Conservation (phyloP, 148 eudicot species). For the Linanthus parryae region DNA sequence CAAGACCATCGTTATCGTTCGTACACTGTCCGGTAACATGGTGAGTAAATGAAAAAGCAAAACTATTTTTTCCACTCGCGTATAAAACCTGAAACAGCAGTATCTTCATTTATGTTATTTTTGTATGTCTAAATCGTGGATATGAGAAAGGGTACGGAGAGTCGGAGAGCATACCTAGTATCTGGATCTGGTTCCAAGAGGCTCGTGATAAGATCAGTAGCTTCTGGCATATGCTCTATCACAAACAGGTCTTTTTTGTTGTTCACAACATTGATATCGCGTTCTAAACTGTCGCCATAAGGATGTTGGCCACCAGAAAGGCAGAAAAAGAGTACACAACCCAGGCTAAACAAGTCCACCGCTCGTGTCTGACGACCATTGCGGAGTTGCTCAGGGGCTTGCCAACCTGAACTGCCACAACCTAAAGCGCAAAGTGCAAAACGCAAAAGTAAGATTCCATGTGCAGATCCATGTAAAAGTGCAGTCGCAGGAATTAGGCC, state of each 20-base stretch:
- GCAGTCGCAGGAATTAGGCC: too few species aligned
- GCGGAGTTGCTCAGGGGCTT: slow-evolving; percentile 79
- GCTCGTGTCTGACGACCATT: slow-evolving; percentile 70
- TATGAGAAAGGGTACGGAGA: not conserved
- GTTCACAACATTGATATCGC: slow-evolving; percentile 55
- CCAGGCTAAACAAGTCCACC: slow-evolving; percentile 71
- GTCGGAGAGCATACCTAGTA: slow-evolving; percentile 36
- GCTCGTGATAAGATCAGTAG: slow-evolving; percentile 50
- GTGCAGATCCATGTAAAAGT: too few species aligned
- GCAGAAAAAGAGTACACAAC: slow-evolving; percentile 74
- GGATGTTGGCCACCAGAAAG: slow-evolving; percentile 81
- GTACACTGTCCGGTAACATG: too few species aligned
- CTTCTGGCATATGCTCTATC: slow-evolving; percentile 77
- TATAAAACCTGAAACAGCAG: too few species aligned
- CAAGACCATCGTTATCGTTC: too few species aligned
- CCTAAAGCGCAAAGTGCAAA: slow-evolving; percentile 33
- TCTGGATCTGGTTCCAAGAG: slow-evolving; percentile 52
- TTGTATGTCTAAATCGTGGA: too few species aligned
- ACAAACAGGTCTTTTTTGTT: slow-evolving; percentile 50
- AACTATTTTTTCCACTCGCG: too few species aligned
- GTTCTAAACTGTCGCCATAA: slow-evolving; percentile 63
- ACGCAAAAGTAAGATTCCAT: not conserved
- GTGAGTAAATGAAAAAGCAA: too few species aligned
- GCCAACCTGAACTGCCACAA: slow-evolving; percentile 79
- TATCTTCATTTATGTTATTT: too few species aligned